Conservation (phyloP, 768 basidiomycete species). For the Calocybe indica region DNA sequence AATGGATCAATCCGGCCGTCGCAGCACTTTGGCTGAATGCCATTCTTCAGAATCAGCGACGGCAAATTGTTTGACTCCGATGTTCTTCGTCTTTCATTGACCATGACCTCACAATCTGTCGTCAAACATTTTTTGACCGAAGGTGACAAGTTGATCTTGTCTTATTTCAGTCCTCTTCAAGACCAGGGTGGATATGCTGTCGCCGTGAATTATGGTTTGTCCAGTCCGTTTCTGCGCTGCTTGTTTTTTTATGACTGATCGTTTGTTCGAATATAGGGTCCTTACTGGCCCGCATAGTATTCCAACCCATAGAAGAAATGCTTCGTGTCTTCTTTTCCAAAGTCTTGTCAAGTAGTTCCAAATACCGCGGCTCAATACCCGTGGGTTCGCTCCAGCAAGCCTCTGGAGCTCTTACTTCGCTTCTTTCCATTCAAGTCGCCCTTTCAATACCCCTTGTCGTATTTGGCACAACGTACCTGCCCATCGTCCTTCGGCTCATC, state of each 20-base stretch:
- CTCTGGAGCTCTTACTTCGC: slow-evolving; percentile 44
- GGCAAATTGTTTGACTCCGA: slow-evolving; percentile 24
- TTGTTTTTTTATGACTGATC: not conserved
- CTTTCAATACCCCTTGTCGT: slow-evolving; percentile 65
- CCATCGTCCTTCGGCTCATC: slow-evolving; percentile 59
- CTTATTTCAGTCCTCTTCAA: slow-evolving; percentile 72
- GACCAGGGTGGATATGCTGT: slow-evolving; percentile 96
- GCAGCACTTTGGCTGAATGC: too few species aligned
- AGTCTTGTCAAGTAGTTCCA: slow-evolving; percentile 3
- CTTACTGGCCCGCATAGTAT: slow-evolving; percentile 83
- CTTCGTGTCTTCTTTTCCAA: slow-evolving; percentile 86
- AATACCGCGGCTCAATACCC: slow-evolving; percentile 5
- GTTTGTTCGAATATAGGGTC: slow-evolving; percentile 54
- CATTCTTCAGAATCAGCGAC: slow-evolving; percentile 8
- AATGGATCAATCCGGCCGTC: too few species aligned
- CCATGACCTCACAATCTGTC: slow-evolving; percentile 84
- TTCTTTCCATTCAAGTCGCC: slow-evolving; percentile 62
- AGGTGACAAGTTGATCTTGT: slow-evolving; percentile 88
- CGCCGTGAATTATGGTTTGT: slow-evolving; percentile 87
- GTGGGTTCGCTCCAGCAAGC: slow-evolving; percentile 28
- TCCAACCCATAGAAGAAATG: slow-evolving; percentile 95
- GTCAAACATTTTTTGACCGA: slow-evolving; percentile 96
- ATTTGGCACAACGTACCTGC: slow-evolving; percentile 74
- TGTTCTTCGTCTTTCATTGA: slow-evolving; percentile 59
- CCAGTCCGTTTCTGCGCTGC: not conserved